Conservation (phyloP, 2,329 filamentous ascomycete species). For the Botrytis hyacinthi region DNA sequence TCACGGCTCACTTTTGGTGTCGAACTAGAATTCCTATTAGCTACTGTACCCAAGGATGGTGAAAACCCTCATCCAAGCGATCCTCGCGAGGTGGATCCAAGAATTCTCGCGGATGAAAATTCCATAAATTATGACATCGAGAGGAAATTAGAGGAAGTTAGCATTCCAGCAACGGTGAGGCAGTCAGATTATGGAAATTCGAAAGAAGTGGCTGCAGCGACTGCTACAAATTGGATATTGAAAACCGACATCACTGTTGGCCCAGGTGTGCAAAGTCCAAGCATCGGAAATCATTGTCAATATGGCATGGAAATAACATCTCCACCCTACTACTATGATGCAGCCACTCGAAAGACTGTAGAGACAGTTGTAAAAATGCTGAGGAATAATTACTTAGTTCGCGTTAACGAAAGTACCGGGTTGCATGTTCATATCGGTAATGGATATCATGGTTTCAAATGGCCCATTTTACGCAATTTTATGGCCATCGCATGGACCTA, state of each 20-base stretch:
- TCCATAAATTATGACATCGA: neutral
- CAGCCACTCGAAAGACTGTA: neutral
- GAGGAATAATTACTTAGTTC: slow-evolving; percentile 24
- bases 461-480: slow-evolving; percentile 35
- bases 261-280: neutral
- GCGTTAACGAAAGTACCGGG: slow-evolving; percentile 31
- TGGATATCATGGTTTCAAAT: slow-evolving; percentile 26
- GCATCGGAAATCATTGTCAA: neutral
- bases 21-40: slow-evolving; percentile 10
- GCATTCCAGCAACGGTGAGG: neutral
- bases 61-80: neutral
- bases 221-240: neutral
- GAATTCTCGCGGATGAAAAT: neutral
- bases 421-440: slow-evolving; percentile 40
- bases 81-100: neutral
- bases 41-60: neutral
- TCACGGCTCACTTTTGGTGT: slow-evolving; percentile 8
- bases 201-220: neutral
- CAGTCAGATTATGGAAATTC: rapidly evolving
- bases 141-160: neutral
- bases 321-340: slow-evolving; percentile 6
- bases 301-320: neutral
- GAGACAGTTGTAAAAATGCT: slow-evolving; percentile 23
- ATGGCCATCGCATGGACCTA: slow-evolving; percentile 34
- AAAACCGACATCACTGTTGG: neutral